These are phyloP conservation scores for Puya raimondii DNA, from an alignment of 176 grass and related monocot genomes.

Conservation along the genomic window DNA sequence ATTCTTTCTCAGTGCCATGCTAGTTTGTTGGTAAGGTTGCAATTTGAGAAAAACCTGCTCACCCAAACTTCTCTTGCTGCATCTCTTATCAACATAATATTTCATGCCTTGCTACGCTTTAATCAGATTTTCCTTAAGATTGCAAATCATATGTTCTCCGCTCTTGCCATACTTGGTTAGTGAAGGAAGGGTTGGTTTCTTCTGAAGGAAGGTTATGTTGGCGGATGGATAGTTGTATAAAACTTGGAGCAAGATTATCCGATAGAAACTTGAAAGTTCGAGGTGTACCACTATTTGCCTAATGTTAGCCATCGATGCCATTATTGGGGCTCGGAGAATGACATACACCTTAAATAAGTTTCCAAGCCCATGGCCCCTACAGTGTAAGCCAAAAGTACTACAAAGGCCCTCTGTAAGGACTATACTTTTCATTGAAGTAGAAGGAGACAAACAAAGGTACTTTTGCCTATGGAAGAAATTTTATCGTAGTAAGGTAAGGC, in stretches of 20 bases:
- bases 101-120: too few relatives aligned
- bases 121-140: not conserved
- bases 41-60: slow-evolving; percentile 1
- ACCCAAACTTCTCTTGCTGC: not conserved
- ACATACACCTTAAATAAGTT: too few relatives aligned
- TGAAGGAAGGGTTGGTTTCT: not conserved
- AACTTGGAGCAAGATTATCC: not conserved
- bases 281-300: too few relatives aligned
- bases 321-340: too few relatives aligned
- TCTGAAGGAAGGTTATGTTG: not conserved
- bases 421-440: not conserved
- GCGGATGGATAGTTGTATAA: not conserved
- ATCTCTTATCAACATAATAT: not conserved
- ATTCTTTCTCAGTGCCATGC: not conserved
- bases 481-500: not conserved
- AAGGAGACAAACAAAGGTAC: slow-evolving; percentile 5
- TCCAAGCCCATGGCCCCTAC: too few relatives aligned
- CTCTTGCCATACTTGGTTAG: not conserved
- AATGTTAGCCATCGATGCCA: too few relatives aligned
- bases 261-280: too few relatives aligned
- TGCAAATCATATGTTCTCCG: not conserved
- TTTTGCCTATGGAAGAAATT: slow-evolving; percentile 6
- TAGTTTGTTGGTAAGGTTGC: not conserved
- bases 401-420: too few relatives aligned
- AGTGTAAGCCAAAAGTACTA: too few relatives aligned